Base-by-base conservation (phyloP, 306 rosid species). In the apple (Malus domestica) region DNA sequence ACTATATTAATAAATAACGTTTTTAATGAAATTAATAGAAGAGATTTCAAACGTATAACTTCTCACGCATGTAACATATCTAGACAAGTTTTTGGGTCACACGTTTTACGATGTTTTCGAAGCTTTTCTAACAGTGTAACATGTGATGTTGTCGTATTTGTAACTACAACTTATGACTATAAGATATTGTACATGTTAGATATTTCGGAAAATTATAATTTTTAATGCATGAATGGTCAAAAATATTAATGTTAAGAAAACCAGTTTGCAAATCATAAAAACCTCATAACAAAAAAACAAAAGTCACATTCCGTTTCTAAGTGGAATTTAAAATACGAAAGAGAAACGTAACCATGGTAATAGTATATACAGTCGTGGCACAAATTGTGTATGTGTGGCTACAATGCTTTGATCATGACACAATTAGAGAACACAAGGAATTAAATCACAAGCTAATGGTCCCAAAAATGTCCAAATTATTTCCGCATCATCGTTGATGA, bases 281-380 rank as follows among this genome's bases (percentile, higher is more conserved):
- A 79, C 86, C 87, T 74, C 63, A 83, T 81, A 87, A 68, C 51
- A 42, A 59, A 74, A 76, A 75, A 15, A 71, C 67, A 18, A 27
- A 75, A 75, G 85, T 77, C 85, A 67, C 68, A 82, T 80, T 84
- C 86, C 81, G 27, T 25, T 74, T 38, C 68, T 5, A 72, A 80
- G 79, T 70, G 67, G 49, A 80, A 72, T 81, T 85, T 83, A 76
- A 86, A 78, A 60, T 72, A 64, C 55, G 81, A 81, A 76, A 80
- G 42, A 67, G 87, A 82, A 81, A 81, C 58, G 66, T 71, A 85
- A 78, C 73, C 67, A 74, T 77, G 57, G 73, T 51, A 51, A 51
- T 51, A 51, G 55, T 51, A 15, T 40, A 1, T 14, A 60, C 35
- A 59, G 59, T 61, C 25, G 27, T 80, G 85, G 70, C 77, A 76